phyloP scores from a whole-genome alignment of 2,329 filamentous ascomycete genomes.

The Sporothrix luriei region DNA sequence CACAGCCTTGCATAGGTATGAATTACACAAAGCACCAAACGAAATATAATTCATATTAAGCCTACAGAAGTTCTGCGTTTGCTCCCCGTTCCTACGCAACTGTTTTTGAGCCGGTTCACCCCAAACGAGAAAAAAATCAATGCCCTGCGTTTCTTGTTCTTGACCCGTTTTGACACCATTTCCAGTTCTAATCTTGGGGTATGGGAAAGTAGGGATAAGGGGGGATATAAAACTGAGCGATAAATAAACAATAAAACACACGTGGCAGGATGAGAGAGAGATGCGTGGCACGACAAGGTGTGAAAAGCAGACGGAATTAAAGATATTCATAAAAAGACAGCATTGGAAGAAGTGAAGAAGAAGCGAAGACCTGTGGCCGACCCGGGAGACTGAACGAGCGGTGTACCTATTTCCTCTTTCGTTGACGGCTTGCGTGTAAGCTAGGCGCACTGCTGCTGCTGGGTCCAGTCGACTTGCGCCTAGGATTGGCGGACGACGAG shows the following conservation, averaged over 20 bases:
- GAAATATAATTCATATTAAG: constrained; percentile 13
- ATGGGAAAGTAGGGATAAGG: constrained; percentile 13
- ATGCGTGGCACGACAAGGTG: background rate
- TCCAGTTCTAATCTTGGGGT: constrained; percentile 29
- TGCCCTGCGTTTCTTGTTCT: background rate
- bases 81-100: constrained; percentile 20
- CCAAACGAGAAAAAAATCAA: constrained; percentile 25
- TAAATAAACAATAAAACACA: constrained; percentile 15
- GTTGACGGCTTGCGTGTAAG: constrained; percentile 30
- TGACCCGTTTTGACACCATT: constrained; percentile 27
- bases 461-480: constrained; percentile 29
- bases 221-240: constrained; percentile 21
- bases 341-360: constrained; percentile 9
- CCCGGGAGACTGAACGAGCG: background rate
- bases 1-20: too few species aligned
- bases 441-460: constrained; percentile 18
- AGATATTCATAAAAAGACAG: constrained; percentile 25
- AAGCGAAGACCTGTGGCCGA: background rate
- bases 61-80: constrained; percentile 22
- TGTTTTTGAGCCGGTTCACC: constrained; percentile 1
- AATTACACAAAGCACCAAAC: background rate
- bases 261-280: background rate
- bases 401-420: constrained; percentile 31
- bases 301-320: constrained; percentile 1
- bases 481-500: constrained; percentile 30